A percentile compares a stretch with the other conserved stretches of the same genome.
These are phyloP conservation scores for Abrus precatorius DNA, from an alignment of 306 rosid species.

Conservation along the genomic window DNA sequence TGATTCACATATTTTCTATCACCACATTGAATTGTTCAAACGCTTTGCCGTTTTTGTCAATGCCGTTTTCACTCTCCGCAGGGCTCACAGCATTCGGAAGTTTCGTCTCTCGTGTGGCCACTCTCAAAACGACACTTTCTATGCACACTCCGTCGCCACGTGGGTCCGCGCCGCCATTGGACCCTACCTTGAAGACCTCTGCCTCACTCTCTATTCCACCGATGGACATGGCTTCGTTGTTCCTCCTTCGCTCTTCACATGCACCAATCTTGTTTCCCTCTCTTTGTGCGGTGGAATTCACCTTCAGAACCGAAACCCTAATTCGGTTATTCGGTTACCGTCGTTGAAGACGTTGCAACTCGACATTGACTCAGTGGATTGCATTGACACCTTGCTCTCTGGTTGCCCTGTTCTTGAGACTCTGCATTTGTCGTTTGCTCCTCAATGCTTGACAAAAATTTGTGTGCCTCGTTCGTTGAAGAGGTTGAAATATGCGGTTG, in stretches of 20 bases:
- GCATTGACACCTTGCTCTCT: neutral
- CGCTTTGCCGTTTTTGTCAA: neutral
- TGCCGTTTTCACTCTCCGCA: neutral
- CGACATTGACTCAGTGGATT: neutral
- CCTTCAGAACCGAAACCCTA: neutral
- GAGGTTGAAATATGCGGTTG: neutral
- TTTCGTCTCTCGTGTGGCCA: neutral
- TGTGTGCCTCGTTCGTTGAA: neutral
- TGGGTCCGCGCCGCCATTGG: conserved; percentile 12
- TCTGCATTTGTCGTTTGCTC: neutral
- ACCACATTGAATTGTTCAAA: neutral
- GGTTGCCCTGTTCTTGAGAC: conserved; percentile 5
- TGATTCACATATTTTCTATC: neutral
- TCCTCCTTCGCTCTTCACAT: neutral
- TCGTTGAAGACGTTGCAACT: neutral
- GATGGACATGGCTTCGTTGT: neutral
- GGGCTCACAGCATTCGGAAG: neutral
- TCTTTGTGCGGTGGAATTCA: neutral
- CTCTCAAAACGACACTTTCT: neutral
- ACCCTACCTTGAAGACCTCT: neutral
- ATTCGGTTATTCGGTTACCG: neutral
- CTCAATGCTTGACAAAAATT: rapidly evolving
- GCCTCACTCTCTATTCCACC: neutral
- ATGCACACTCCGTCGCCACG: neutral
- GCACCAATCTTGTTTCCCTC: neutral